Evolutionary conservation across 495 filamentous ascomycete genomes (phyloP).

Genomic region (Podospora anserina): DNA sequence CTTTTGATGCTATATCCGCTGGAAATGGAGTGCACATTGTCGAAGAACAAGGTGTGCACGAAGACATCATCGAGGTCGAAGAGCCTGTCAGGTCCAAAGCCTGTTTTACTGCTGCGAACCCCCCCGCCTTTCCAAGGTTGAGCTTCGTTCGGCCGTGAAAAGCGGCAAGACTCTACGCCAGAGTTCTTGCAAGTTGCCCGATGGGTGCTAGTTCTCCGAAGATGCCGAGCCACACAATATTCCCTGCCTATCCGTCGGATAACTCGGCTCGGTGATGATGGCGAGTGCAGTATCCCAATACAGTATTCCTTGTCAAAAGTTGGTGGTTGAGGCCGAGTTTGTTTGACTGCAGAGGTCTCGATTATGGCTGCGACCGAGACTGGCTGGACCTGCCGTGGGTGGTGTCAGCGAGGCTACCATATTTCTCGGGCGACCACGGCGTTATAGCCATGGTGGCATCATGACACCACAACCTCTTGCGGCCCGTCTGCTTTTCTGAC

Average conservation of each 20-base stretch:
- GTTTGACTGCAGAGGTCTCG: background rate
- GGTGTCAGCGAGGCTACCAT: background rate
- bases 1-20: background rate
- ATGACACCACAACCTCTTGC: background rate
- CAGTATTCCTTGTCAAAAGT: background rate
- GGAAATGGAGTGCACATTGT: constrained; percentile 5
- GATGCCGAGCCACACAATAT: background rate
- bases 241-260: background rate
- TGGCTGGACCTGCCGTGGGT: background rate
- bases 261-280: background rate
- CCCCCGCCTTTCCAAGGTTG: background rate
- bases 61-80: background rate
- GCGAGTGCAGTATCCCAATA: background rate
- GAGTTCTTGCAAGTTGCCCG: background rate
- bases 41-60: constrained; percentile 5
- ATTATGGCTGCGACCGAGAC: background rate
- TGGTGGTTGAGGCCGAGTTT: background rate
- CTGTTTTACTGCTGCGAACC: background rate
- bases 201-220: background rate
- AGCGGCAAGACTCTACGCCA: background rate
- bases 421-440: background rate
- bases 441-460: background rate
- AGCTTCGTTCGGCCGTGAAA: background rate
- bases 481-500: no score
- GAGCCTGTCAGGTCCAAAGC: constrained; percentile 10